Base-by-base conservation (phyloP, 2,329 filamentous ascomycete species). In the Cyanodermella asteris region DNA sequence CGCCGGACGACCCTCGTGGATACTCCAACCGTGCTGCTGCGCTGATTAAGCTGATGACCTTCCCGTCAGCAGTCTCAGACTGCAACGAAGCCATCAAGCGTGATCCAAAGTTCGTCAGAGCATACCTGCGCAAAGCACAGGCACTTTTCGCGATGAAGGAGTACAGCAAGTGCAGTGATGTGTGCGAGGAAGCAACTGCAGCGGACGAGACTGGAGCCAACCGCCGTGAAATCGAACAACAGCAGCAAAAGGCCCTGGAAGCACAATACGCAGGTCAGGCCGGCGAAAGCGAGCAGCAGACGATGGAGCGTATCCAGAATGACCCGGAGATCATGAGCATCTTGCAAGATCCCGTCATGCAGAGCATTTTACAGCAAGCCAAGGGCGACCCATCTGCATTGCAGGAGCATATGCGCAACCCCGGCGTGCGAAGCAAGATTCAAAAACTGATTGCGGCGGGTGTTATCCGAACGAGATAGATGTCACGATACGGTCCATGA, bases 21-120 rank as follows among this genome's bases (percentile, higher is more conserved):
- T 97, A 87, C 63, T 90, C 77, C 47, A 97, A 97, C 64, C 81
- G 87, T 38, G 87, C 87, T 5, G 87, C 87, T 4, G 90, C 87
- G 22, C 80, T 94, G 43, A 76, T 93, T 54, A 97, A 97, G 60
- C 64, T 97, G 21, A 76, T 97, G 41, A 77, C 82, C 38, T 91
- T 97, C 60, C 87, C 87, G 5, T 77, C 73, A 36, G 90, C 87
- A 1, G 70, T 97, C 19, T 69, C 81, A 24, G 90, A 97, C 56
- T 94, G 87, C 50, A 72, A 91, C 49, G 58, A 66, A 37, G 87
- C 87, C 22, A 90, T 91, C 55, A 75, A 80, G 63, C 75, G 72
- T 39, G 87, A 97, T 41, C 64, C 75, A 29, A 74, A 72, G 44
- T 97, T 97, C 51, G 84, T 94, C 53, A 72, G 84, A 28, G 87